Evolutionary conservation across 768 basidiomycete species (phyloP), one percentile per base, ranked within the genome.

Genomic region (Xanthoconium purpureum): DNA sequence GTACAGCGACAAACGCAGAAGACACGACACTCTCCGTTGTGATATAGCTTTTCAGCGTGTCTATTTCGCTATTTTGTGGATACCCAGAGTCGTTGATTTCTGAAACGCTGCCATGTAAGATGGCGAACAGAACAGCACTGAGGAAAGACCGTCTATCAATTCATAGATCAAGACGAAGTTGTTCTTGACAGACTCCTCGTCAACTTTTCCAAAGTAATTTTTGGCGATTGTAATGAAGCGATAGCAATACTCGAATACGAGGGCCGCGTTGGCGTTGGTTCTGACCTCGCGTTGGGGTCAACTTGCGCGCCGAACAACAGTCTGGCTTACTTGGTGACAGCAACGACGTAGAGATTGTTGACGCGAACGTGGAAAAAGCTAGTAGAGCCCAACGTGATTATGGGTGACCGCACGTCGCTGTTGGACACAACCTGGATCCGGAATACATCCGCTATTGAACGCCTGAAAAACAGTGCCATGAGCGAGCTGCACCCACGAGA

Each of bases 11-110:
- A 58, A 88, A 83, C n/a, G 88, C 82, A 5, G 91, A 80, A 5
- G 88, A 90, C 58, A 95, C 88, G 42, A 98, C 86, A 61, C 94
- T 94, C 74, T 98, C 96, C 0, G 96, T 98, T 20, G 97, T 99
- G 60, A 99, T 98, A 71, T 97, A 98, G 55, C 89, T 88, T 74
- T 99, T 98, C 47, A 99, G 78, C 1, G 97, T 96, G 70, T 99
- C 97, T 46, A 91, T 93, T 73, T 99, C 97, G 60, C 96, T 97
- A 70, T 98, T 99, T 73, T 99, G 97, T 17, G 97, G 97, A 74
- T 95, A 99, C 50, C 97, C 97, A 73, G 98, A 98, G 75, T 99
- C 97, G 70, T 90, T 89, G 74, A 98, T 98, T 73, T 99, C 97
- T 89, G 56, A 18, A 69, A 15, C n/a, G 3, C 8, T 6, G 32